Conservation (phyloP, 1,284 basidiomycete species). For the Macrocystidia cucumis region DNA sequence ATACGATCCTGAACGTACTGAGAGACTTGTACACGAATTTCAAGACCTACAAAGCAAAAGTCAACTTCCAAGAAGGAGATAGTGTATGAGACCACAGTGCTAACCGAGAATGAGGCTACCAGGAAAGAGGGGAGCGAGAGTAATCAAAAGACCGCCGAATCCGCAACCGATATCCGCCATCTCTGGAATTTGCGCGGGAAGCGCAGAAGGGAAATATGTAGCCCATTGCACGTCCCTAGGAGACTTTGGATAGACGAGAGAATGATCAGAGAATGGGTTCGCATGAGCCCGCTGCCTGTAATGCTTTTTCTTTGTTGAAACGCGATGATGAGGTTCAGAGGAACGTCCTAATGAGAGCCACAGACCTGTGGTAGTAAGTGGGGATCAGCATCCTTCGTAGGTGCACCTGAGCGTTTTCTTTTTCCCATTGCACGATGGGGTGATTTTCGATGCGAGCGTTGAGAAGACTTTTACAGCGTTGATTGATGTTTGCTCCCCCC, state of each 20-base stretch:
- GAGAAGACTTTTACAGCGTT: too few relatives aligned
- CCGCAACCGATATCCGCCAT: constrained; percentile 98
- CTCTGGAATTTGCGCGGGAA: constrained; percentile 65
- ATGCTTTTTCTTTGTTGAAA: constrained; percentile 75
- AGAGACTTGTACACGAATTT: constrained; percentile 95
- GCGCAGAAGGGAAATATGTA: constrained; percentile 66
- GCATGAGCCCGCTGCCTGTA: constrained; percentile 98
- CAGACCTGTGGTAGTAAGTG: constrained; percentile 29
- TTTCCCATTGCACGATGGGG: too few relatives aligned
- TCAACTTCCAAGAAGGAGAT: constrained; percentile 1
- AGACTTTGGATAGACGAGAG: constrained; percentile 82
- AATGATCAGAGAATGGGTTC: constrained; percentile 97
- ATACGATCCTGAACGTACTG: constrained; percentile 97
- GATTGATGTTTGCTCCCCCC: too few relatives aligned
- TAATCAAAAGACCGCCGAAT: constrained; percentile 91
- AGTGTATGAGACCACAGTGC: constrained; percentile 26
- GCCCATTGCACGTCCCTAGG: constrained; percentile 83
- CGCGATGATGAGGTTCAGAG: too few relatives aligned
- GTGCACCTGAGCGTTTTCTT: too few relatives aligned
- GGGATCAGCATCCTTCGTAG: too few relatives aligned
- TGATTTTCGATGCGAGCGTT: too few relatives aligned
- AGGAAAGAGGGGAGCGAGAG: constrained; percentile 88
- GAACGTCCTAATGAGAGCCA: background rate
- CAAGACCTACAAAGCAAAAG: constrained; percentile 62
- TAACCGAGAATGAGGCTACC: constrained; percentile 91